Conservation (phyloP, 225 moss, liverwort and hornwort species). For the Climacium dendroides region DNA sequence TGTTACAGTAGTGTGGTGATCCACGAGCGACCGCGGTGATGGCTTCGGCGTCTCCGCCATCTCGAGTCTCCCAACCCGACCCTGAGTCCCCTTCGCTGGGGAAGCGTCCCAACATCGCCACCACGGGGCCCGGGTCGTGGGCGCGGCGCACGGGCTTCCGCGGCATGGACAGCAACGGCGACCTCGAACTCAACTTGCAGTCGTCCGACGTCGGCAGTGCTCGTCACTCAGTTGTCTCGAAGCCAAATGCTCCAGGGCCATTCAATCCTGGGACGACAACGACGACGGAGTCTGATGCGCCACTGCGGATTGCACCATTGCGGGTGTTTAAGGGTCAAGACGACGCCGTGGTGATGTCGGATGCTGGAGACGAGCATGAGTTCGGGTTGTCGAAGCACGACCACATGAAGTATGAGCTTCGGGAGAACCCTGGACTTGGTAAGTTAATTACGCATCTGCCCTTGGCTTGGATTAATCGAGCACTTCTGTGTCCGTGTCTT, state of each 20-base stretch:
- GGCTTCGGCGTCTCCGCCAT: conserved; percentile 18
- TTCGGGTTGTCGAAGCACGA: conserved; percentile 49
- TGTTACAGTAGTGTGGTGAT: not conserved
- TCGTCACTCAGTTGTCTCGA: not conserved
- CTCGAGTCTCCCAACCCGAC: conserved; percentile 12
- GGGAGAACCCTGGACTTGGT: conserved; percentile 76
- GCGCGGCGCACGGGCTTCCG: conserved; percentile 31
- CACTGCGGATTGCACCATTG: conserved; percentile 35
- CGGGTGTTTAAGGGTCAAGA: conserved; percentile 32
- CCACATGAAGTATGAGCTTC: conserved; percentile 89
- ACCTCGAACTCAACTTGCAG: conserved; percentile 10
- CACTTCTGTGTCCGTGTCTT: not conserved
- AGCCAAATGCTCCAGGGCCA: conserved; percentile 16
- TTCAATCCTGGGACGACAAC: not conserved
- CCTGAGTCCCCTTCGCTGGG: conserved; percentile 23
- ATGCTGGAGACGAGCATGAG: conserved; percentile 14
- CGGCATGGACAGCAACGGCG: conserved; percentile 4
- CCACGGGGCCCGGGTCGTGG: conserved; percentile 21
- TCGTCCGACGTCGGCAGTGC: not conserved
- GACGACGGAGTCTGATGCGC: not conserved
- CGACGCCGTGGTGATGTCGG: conserved; percentile 18
- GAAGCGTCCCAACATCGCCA: not conserved
- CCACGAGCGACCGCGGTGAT: not conserved
- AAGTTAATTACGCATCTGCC: not conserved
- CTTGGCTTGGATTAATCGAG: too few relatives aligned